phyloP scores from a whole-genome alignment of 1,284 basidiomycete species.

The Ustilago nuda region DNA sequence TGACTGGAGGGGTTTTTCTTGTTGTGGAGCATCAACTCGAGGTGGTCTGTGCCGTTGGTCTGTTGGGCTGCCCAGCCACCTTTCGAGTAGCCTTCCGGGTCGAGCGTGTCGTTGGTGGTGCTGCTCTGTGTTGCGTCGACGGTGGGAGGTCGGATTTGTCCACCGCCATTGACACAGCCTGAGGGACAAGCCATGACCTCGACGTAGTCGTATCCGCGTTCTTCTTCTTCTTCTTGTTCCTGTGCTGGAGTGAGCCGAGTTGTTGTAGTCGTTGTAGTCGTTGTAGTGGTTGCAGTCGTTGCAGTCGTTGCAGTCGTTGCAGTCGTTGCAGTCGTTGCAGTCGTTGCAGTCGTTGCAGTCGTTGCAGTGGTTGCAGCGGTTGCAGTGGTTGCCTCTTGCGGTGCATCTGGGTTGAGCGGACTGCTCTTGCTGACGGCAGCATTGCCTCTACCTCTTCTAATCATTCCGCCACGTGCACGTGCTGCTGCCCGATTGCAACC shows the following conservation, averaged over 20 bases:
- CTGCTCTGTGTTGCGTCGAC: conserved; percentile 6
- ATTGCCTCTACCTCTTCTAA: conserved; percentile 73
- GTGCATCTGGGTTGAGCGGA: conserved; percentile 29
- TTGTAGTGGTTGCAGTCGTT: too few species aligned
- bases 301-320: too few species aligned
- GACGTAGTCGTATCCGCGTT: conserved; percentile 87
- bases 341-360: background rate
- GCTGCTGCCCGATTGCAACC: conserved; percentile 12
- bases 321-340: too few species aligned
- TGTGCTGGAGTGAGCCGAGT: conserved; percentile 12
- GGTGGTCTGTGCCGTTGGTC: conserved; percentile 69
- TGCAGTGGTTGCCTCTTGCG: background rate
- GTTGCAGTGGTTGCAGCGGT: too few species aligned
- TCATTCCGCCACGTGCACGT: conserved; percentile 64
- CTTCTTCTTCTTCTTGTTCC: conserved; percentile 70
- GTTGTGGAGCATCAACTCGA: conserved; percentile 72
- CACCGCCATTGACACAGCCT: conserved; percentile 97
- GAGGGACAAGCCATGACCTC: conserved; percentile 99
- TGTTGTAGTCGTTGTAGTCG: background rate
- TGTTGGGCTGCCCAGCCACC: conserved; percentile 41
- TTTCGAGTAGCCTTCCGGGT: conserved; percentile 39
- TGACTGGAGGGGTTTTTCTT: conserved; percentile 64
- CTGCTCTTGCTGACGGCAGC: conserved; percentile 57
- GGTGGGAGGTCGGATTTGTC: conserved; percentile 74
- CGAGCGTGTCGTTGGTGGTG: background rate